Evolutionary conservation across 2,329 filamentous ascomycete genomes (phyloP).

Genomic region (Beauveria varroae): DNA sequence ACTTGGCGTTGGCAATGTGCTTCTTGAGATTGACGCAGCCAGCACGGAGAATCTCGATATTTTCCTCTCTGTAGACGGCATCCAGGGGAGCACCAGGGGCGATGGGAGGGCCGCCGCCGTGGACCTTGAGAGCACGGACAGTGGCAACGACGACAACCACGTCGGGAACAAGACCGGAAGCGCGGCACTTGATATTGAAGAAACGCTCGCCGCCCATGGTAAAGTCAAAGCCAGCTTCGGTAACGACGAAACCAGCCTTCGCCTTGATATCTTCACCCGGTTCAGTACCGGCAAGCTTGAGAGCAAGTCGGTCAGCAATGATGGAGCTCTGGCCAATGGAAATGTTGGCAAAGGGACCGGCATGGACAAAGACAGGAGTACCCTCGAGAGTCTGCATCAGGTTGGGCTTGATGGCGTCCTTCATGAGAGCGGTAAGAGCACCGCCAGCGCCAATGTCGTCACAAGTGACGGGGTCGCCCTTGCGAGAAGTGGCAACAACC

Average conservation of each 20-base stretch:
- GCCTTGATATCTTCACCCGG: constrained; percentile 74
- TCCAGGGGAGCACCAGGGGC: constrained; percentile 77
- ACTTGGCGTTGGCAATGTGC: constrained; percentile 84
- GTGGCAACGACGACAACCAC: constrained; percentile 94
- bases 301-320: constrained; percentile 85
- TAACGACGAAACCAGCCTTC: constrained; percentile 89
- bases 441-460: constrained; percentile 92
- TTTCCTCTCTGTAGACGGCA: constrained; percentile 87
- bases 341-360: constrained; percentile 96
- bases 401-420: constrained; percentile 97
- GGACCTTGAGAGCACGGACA: constrained; percentile 90
- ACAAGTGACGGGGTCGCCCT: constrained; percentile 86
- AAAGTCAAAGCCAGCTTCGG: constrained; percentile 97
- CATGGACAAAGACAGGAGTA: constrained; percentile 95
- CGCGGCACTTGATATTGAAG: constrained; percentile 99
- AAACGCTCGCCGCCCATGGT: constrained; percentile 99
- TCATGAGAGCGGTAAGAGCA: constrained; percentile 90
- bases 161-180: constrained; percentile 86
- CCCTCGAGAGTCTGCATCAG: constrained; percentile 97
- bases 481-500: constrained; percentile 83
- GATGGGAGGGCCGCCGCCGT: constrained; percentile 93
- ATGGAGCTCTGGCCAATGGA: constrained; percentile 95
- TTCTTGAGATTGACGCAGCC: constrained; percentile 94
- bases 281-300: constrained; percentile 94
- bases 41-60: constrained; percentile 79